phyloP scores from a whole-genome alignment of 345 rosid species.

The Salix viminalis region DNA sequence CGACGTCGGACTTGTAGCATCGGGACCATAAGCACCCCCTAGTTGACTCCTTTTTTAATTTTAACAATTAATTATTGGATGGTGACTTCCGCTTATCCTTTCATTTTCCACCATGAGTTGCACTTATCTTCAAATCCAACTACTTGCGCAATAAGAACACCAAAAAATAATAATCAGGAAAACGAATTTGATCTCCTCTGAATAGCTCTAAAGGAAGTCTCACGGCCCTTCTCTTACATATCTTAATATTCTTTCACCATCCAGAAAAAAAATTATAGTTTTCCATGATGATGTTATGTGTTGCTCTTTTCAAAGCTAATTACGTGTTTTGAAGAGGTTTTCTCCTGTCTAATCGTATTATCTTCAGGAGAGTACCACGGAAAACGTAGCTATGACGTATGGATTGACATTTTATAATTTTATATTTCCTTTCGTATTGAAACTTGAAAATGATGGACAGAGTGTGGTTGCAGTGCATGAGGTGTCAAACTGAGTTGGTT shows the following conservation, averaged over 20 bases:
- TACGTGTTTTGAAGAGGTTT: background rate
- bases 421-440: background rate
- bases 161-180: too few relatives aligned
- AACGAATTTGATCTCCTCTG: background rate
- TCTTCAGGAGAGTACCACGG: background rate
- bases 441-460: background rate
- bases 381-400: background rate
- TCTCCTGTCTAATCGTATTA: background rate
- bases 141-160: background rate
- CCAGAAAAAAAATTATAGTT: background rate
- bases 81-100: background rate
- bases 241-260: background rate
- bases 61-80: too few relatives aligned
- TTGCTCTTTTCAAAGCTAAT: background rate
- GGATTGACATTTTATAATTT: background rate
- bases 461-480: background rate
- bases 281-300: background rate
- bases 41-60: background rate
- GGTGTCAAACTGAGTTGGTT: background rate
- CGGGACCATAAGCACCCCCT: background rate
- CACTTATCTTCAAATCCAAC: background rate
- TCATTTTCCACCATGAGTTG: background rate
- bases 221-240: background rate
- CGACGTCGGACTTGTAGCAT: background rate
- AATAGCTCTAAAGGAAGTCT: background rate